Conservation (phyloP, 1,139 yeast genomes). For the Kodamaea anthophila region DNA sequence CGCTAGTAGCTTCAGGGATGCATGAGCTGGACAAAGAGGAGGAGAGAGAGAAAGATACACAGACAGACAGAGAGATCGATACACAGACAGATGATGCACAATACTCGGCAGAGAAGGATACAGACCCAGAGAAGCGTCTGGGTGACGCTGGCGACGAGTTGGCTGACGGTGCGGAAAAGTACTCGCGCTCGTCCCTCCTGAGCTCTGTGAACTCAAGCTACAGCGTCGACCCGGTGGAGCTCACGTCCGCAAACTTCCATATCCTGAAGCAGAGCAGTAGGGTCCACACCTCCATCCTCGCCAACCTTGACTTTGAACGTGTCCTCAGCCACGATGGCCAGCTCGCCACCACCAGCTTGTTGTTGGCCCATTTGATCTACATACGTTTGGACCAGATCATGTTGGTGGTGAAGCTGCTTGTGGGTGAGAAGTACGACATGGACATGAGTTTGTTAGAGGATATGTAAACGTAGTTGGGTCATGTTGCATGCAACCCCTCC, state of each 20-base stretch:
- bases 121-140: not conserved
- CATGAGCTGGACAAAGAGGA: not conserved
- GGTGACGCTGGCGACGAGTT: constrained; percentile 1
- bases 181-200: not conserved
- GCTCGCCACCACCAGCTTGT: constrained; percentile 22
- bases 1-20: constrained; percentile 5
- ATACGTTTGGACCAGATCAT: constrained; percentile 27
- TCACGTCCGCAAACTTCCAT: not conserved
- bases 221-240: constrained; percentile 1
- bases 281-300: constrained; percentile 14
- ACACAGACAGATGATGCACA: not conserved
- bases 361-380: constrained; percentile 29
- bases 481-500: no score
- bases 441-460: constrained; percentile 10
- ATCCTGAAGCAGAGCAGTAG: constrained; percentile 3
- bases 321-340: constrained; percentile 32
- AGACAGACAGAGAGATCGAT: not conserved
- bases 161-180: not conserved
- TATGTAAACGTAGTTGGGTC: no score
- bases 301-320: constrained; percentile 22
- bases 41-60: constrained; percentile 1
- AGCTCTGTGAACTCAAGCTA: not conserved
- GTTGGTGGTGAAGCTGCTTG: constrained; percentile 27
- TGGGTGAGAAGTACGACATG: constrained; percentile 31
- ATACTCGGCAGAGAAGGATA: not conserved